Percentiles rank a stretch among this genome's conserved stretches.
Evolutionary conservation across 495 filamentous ascomycete genomes (phyloP).

Genomic region (Tuber borchii): DNA sequence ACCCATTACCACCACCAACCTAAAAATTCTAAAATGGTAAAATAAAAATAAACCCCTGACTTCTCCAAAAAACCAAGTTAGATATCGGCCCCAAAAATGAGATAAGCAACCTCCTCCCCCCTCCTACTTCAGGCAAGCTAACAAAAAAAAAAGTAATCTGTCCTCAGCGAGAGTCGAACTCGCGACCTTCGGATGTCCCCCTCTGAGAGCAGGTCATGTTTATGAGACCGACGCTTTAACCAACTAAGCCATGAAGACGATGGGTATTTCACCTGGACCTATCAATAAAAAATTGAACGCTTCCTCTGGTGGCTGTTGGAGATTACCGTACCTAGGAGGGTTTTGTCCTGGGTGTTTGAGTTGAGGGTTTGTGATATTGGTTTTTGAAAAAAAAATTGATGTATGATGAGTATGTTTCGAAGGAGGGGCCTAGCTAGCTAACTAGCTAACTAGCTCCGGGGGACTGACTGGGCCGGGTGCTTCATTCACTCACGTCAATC

Average conservation of each 20-base stretch:
- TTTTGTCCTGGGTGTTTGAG: too few species aligned
- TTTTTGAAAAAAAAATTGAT: too few species aligned
- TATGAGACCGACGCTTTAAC: slow-evolving; percentile 40
- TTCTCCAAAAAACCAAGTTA: background rate
- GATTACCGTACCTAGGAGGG: too few species aligned
- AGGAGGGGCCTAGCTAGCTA: too few species aligned
- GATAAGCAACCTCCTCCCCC: background rate
- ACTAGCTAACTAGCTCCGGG: too few species aligned
- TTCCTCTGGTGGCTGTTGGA: too few species aligned
- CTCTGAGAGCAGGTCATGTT: slow-evolving; percentile 33
- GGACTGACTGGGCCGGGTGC: too few species aligned
- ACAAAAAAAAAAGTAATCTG: slow-evolving; percentile 14
- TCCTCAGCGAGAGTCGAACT: slow-evolving; percentile 39
- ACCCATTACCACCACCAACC: background rate
- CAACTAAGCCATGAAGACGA: slow-evolving; percentile 39
- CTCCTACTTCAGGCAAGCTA: too few species aligned
- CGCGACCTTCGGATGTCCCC: slow-evolving; percentile 39
- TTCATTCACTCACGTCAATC: too few species aligned
- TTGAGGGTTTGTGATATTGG: too few species aligned
- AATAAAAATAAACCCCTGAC: background rate
- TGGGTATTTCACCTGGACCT: fast-evolving
- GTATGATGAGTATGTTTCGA: too few species aligned
- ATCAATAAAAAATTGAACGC: background rate
- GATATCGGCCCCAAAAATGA: background rate
- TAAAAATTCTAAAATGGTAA: background rate